Evolutionary conservation across 2,329 filamentous ascomycete genomes (phyloP).

Genomic region (Diaporthe ampelina): DNA sequence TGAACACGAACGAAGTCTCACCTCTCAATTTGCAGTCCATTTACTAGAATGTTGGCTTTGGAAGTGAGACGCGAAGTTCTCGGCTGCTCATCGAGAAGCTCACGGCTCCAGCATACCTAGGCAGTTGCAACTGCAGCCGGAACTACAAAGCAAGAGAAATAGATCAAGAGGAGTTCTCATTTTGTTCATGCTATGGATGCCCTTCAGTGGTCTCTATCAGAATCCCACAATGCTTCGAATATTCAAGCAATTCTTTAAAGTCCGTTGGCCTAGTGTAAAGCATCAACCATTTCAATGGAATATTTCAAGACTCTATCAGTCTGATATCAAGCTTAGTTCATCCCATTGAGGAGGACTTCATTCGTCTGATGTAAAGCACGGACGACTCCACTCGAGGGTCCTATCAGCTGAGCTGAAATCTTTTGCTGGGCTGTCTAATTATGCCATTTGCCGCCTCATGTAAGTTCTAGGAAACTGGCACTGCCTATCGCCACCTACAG

Average conservation of each 20-base stretch:
- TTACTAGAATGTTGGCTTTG: neutral
- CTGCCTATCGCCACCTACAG: slow-evolving; percentile 53
- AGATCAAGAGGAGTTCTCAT: neutral
- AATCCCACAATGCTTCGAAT: neutral
- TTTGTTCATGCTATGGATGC: neutral
- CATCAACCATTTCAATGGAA: neutral
- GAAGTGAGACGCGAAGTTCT: neutral
- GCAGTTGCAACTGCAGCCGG: neutral
- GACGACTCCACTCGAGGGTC: neutral
- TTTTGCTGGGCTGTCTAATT: neutral
- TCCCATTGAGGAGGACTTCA: neutral
- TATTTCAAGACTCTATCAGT: neutral
- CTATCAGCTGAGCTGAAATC: neutral
- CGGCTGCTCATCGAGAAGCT: neutral
- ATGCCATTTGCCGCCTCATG: neutral
- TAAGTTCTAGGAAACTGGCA: neutral
- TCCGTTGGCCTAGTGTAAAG: neutral
- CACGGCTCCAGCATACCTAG: no score
- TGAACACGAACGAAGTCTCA: neutral
- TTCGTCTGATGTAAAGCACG: neutral
- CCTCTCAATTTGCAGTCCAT: neutral
- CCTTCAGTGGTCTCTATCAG: neutral
- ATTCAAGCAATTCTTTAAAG: neutral
- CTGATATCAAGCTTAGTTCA: neutral
- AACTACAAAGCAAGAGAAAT: neutral